These are phyloP conservation scores for Vitellaria paradoxa DNA, from an alignment of 179 eudicot species.

Conservation along the genomic window DNA sequence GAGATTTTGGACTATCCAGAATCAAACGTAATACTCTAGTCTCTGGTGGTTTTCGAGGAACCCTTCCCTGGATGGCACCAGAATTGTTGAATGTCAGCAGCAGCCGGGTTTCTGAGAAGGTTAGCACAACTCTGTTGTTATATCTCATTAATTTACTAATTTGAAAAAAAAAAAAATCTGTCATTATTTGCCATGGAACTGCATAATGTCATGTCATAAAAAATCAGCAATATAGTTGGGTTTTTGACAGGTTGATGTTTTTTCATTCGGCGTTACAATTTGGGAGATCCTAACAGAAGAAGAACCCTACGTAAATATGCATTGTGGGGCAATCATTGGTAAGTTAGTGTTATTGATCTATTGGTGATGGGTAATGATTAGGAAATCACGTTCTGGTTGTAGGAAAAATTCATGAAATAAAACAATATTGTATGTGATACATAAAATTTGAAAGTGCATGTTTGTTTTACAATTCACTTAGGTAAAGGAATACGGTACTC, in stretches of 20 bases:
- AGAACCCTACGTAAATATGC: constrained; percentile 97
- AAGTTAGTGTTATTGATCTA: constrained; percentile 8
- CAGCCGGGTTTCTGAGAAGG: constrained; percentile 52
- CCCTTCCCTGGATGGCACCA: constrained; percentile 70
- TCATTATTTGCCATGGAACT: background rate
- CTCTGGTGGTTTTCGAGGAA: constrained; percentile 59
- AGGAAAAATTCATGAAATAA: background rate
- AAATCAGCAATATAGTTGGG: constrained; percentile 7
- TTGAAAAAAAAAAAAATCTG: too few relatives aligned
- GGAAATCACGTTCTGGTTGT: too few relatives aligned
- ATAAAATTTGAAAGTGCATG: background rate
- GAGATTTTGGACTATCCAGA: constrained; percentile 58
- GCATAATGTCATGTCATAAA: background rate
- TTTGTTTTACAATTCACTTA: background rate
- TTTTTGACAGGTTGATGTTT: constrained; percentile 86
- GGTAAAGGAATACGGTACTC: background rate
- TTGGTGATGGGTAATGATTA: too few relatives aligned
- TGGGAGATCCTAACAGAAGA: constrained; percentile 98
- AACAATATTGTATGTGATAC: background rate
- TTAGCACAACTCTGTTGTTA: constrained; percentile 4
- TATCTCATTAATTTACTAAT: too few relatives aligned
- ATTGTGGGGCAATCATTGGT: constrained; percentile 98
- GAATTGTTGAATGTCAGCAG: constrained; percentile 53
- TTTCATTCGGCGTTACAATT: constrained; percentile 89
- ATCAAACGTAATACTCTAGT: constrained; percentile 57